phyloP scores from a whole-genome alignment of 2,329 filamentous ascomycete genomes.

The Dactylellina sp. region DNA sequence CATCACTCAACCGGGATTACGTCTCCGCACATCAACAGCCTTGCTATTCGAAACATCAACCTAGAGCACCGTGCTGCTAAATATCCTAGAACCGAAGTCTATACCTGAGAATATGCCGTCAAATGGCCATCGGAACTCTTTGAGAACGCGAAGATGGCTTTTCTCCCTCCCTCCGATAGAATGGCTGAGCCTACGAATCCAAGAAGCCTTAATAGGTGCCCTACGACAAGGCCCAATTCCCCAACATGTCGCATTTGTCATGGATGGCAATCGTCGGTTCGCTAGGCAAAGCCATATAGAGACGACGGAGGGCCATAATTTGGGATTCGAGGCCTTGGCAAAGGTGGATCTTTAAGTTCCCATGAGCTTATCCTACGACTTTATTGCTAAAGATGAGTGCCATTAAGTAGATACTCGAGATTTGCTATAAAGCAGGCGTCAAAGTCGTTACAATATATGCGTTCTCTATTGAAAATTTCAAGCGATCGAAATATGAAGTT shows the following conservation, averaged over 20 bases:
- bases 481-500: slow-evolving; percentile 94
- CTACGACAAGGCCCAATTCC: slow-evolving; percentile 91
- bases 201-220: slow-evolving; percentile 87
- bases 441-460: slow-evolving; percentile 98
- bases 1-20: neutral
- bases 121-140: slow-evolving; percentile 55
- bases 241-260: slow-evolving; percentile 97
- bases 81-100: neutral
- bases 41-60: neutral
- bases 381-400: neutral
- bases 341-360: slow-evolving; percentile 69
- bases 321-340: slow-evolving; percentile 94
- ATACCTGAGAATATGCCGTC: slow-evolving; percentile 30
- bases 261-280: slow-evolving; percentile 97
- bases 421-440: slow-evolving; percentile 97
- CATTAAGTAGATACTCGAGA: slow-evolving; percentile 78
- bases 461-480: slow-evolving; percentile 99
- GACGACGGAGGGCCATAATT: slow-evolving; percentile 93
- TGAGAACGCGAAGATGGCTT: slow-evolving; percentile 72
- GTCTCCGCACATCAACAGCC: neutral
- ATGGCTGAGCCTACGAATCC: slow-evolving; percentile 82
- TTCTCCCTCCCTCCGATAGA: slow-evolving; percentile 89
- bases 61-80: neutral
- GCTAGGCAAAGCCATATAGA: slow-evolving; percentile 91
- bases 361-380: too few relatives aligned